Conservation (phyloP, 345 rosid species). For the Populus pruinosa region DNA sequence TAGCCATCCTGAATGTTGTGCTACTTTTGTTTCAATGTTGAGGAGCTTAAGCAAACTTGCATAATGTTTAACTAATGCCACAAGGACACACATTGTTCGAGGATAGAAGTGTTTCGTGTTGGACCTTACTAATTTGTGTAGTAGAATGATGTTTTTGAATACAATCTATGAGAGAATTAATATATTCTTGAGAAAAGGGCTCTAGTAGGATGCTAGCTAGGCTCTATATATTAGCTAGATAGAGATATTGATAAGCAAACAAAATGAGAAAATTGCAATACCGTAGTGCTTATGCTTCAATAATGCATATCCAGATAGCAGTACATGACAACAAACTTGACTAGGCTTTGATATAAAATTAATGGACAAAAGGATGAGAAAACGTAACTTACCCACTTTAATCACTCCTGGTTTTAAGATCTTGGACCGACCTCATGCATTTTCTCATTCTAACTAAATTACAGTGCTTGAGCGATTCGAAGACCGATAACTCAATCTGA, state of each 20-base stretch:
- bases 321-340: slow-evolving; percentile 19
- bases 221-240: not conserved
- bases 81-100: not conserved
- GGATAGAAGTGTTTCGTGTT: not conserved
- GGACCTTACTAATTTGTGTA: not conserved
- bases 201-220: not conserved
- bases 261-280: not conserved
- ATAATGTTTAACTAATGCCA: not conserved
- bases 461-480: slow-evolving; percentile 18
- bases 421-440: slow-evolving; percentile 22
- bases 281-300: slow-evolving; percentile 4
- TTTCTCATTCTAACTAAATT: slow-evolving; percentile 18
- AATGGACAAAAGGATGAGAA: not conserved
- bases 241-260: not conserved
- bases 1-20: not conserved
- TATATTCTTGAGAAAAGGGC: not conserved
- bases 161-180: not conserved
- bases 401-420: slow-evolving; percentile 13
- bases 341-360: slow-evolving; percentile 4
- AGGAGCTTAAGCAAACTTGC: not conserved
- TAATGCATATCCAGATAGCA: slow-evolving; percentile 15
- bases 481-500: slow-evolving; percentile 9
- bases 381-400: slow-evolving; percentile 32
- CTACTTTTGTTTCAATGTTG: not conserved
- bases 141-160: not conserved